Evolutionary conservation across 2,329 filamentous ascomycete genomes (phyloP).

Genomic region (Colletotrichum cereale): DNA sequence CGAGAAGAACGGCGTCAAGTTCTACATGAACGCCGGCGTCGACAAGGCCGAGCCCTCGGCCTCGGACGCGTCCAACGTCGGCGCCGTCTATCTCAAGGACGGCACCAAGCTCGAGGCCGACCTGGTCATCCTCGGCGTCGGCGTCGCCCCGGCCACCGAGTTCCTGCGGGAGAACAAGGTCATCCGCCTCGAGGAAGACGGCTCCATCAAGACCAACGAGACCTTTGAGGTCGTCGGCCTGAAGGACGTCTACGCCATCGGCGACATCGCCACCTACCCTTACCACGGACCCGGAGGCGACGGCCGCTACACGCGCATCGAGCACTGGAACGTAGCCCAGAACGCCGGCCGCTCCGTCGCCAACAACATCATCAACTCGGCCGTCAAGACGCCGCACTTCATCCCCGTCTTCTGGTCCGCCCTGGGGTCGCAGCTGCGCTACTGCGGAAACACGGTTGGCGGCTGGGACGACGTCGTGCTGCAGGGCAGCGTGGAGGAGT

Average conservation of each 20-base stretch:
- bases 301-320: slow-evolving; percentile 82
- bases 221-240: slow-evolving; percentile 81
- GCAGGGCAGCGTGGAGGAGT: slow-evolving; percentile 79
- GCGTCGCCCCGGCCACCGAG: slow-evolving; percentile 86
- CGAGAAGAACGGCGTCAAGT: slow-evolving; percentile 90
- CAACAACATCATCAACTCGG: slow-evolving; percentile 77
- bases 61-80: slow-evolving; percentile 78
- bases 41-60: slow-evolving; percentile 83
- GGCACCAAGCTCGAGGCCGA: slow-evolving; percentile 88
- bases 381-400: slow-evolving; percentile 75
- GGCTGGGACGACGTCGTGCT: slow-evolving; percentile 91
- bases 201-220: slow-evolving; percentile 86
- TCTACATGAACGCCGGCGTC: slow-evolving; percentile 84
- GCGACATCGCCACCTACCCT: slow-evolving; percentile 94
- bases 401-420: slow-evolving; percentile 98
- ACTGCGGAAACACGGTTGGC: slow-evolving; percentile 86
- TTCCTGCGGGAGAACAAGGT: slow-evolving; percentile 81
- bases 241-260: slow-evolving; percentile 89
- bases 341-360: slow-evolving; percentile 89
- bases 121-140: slow-evolving; percentile 90
- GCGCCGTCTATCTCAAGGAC: slow-evolving; percentile 85
- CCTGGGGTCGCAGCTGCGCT: slow-evolving; percentile 87
- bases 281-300: slow-evolving; percentile 91
- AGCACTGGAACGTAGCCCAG: slow-evolving; percentile 99
- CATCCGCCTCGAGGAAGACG: slow-evolving; percentile 82